These are phyloP conservation scores for Fusarium chlamydosporum DNA, from an alignment of 2,329 filamentous ascomycete genomes.

Conservation along the genomic window DNA sequence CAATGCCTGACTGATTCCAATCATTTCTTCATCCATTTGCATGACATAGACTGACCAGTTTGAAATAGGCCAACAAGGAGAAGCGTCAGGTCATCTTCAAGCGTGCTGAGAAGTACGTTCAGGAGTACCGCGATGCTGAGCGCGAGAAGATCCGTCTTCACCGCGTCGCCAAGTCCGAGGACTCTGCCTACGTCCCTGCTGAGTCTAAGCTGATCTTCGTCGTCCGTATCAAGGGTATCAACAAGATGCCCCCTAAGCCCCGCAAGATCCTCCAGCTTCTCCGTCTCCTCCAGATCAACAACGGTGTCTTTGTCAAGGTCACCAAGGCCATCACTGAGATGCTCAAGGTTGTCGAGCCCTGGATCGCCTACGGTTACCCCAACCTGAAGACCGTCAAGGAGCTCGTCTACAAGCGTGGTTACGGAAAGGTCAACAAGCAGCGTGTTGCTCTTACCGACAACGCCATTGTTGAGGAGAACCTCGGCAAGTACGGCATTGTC, in stretches of 20 bases:
- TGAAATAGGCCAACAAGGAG: constrained; percentile 90
- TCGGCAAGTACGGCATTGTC: constrained; percentile 98
- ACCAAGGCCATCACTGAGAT: constrained; percentile 99
- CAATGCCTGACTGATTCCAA: constrained; percentile 53
- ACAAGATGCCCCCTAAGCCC: constrained; percentile 99
- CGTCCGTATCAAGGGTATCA: constrained; percentile 99
- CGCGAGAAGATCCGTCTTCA: constrained; percentile 96
- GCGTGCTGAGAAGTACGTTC: constrained; percentile 99
- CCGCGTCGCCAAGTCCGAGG: constrained; percentile 90
- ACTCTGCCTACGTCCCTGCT: constrained; percentile 93
- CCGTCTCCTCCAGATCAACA: constrained; percentile 99
- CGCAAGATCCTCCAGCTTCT: constrained; percentile 99
- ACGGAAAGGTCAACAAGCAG: constrained; percentile 99
- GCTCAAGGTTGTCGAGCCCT: constrained; percentile 98
- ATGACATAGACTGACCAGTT: constrained; percentile 57
- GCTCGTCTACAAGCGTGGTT: constrained; percentile 99
- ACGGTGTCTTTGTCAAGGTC: constrained; percentile 96
- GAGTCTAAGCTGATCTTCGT: constrained; percentile 98
- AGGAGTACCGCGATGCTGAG: constrained; percentile 99
- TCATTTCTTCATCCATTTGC: constrained; percentile 37
- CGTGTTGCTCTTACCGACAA: constrained; percentile 97
- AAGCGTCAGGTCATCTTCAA: constrained; percentile 99
- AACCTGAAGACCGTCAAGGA: constrained; percentile 99
- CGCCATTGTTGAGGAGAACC: constrained; percentile 94
- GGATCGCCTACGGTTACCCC: constrained; percentile 99